A percentile compares a stretch with the other conserved stretches of the same genome.
Evolutionary conservation across 768 basidiomycete species (phyloP).

Genomic region (Strobilomyces echinocephalus): DNA sequence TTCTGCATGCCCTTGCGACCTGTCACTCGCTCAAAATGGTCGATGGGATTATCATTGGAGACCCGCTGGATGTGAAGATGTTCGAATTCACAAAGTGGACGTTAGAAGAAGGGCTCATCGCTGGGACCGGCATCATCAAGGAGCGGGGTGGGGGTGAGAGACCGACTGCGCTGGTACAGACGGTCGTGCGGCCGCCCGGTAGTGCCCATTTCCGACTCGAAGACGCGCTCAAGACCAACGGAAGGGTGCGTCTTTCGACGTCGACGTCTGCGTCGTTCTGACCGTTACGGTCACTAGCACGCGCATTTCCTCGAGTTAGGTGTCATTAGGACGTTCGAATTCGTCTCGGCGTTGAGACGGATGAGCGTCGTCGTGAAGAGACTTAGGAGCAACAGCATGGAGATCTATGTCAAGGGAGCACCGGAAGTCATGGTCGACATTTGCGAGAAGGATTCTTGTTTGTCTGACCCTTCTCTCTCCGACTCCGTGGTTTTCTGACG

Average conservation of each 20-base stretch:
- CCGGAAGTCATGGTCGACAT: constrained; percentile 97
- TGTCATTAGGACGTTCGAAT: constrained; percentile 94
- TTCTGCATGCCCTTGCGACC: constrained; percentile 90
- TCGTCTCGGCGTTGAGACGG: constrained; percentile 84
- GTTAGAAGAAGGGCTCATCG: constrained; percentile 81
- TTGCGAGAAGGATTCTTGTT: constrained; percentile 88
- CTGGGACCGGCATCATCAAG: constrained; percentile 69
- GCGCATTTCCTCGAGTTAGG: constrained; percentile 97
- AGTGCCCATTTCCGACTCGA: constrained; percentile 85
- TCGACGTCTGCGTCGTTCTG: background rate
- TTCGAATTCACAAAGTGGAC: constrained; percentile 97
- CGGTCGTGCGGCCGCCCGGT: constrained; percentile 94
- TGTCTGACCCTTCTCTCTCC: constrained; percentile 30
- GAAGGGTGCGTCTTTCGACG: constrained; percentile 50
- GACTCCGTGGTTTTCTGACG: constrained; percentile 10
- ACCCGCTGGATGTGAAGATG: constrained; percentile 97
- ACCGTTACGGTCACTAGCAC: constrained; percentile 47
- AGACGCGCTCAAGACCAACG: constrained; percentile 83
- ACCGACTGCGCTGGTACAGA: constrained; percentile 90
- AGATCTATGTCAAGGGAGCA: constrained; percentile 98
- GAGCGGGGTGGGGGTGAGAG: constrained; percentile 55
- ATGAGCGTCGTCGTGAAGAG: constrained; percentile 99
- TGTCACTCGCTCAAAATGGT: constrained; percentile 95
- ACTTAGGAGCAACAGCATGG: constrained; percentile 91
- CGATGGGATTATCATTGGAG: constrained; percentile 83